Conservation (phyloP, 139 green algal genomes). For the Pleodorina starrii region DNA sequence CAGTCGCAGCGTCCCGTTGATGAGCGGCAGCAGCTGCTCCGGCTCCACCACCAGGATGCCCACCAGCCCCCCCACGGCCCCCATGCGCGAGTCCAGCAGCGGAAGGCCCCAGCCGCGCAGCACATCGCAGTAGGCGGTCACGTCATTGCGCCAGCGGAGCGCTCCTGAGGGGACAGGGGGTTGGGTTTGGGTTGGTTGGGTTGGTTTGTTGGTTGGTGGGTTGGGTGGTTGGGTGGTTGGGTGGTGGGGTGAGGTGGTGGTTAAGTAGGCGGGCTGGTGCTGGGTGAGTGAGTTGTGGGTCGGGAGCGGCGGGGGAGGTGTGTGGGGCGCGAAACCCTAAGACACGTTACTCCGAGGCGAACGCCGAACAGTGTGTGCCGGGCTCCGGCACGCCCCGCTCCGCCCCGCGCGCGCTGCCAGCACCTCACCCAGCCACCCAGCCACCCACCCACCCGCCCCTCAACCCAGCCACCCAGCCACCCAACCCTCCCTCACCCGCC, state of each 20-base stretch:
- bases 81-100: constrained; percentile 32
- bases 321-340: too few relatives aligned
- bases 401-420: too few relatives aligned
- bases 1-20: constrained; percentile 37
- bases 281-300: too few relatives aligned
- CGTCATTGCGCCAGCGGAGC: constrained; percentile 45
- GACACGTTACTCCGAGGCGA: too few relatives aligned
- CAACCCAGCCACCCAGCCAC: neutral
- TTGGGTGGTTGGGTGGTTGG: too few relatives aligned
- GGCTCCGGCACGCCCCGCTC: too few relatives aligned
- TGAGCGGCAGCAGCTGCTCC: constrained; percentile 72
- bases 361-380: too few relatives aligned
- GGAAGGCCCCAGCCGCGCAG: constrained; percentile 21
- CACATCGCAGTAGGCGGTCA: neutral
- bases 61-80: constrained; percentile 45
- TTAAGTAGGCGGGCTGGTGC: too few relatives aligned
- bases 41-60: constrained; percentile 86
- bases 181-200: too few relatives aligned
- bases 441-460: neutral
- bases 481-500: neutral
- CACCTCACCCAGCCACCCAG: neutral
- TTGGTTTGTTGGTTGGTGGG: too few relatives aligned
- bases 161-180: neutral
- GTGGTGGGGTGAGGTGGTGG: too few relatives aligned
- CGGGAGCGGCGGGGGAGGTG: too few relatives aligned